Conservation (phyloP, 202 grass and related monocot genomes). For the Panicum virgatum region DNA sequence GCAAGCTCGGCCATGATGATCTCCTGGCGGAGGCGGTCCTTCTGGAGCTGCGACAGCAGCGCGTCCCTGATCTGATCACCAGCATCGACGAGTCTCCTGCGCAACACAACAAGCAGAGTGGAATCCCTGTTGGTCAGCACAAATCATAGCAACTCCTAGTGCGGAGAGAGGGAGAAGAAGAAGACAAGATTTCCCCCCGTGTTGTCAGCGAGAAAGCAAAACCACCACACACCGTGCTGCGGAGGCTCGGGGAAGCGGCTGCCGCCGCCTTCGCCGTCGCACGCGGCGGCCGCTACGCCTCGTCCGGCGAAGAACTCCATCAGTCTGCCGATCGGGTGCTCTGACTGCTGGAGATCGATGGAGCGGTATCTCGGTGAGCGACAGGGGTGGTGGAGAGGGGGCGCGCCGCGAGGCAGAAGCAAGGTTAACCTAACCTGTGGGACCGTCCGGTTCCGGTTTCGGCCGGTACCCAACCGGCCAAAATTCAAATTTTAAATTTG, state of each 20-base stretch:
- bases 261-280: background rate
- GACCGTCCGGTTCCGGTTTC: no score
- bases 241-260: background rate
- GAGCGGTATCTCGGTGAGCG: background rate
- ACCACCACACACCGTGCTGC: background rate
- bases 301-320: constrained; percentile 9
- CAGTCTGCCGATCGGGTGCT: background rate
- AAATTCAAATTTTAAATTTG: no score
- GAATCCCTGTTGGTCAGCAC: background rate
- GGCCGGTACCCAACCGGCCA: no score
- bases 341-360: no score
- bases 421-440: no score
- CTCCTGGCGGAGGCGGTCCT: constrained; percentile 36
- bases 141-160: background rate
- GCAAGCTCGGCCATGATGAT: constrained; percentile 39
- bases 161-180: background rate
- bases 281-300: background rate
- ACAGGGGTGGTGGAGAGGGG: no score
- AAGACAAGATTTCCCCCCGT: background rate
- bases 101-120: background rate
- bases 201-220: background rate
- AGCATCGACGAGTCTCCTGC: constrained; percentile 27
- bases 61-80: constrained; percentile 47
- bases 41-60: constrained; percentile 41
- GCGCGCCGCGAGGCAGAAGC: no score